Percentiles rank a stretch among this genome's conserved stretches.
Evolutionary conservation across 148 eudicot species (phyloP).

Genomic region (Fallopia convolvulus): DNA sequence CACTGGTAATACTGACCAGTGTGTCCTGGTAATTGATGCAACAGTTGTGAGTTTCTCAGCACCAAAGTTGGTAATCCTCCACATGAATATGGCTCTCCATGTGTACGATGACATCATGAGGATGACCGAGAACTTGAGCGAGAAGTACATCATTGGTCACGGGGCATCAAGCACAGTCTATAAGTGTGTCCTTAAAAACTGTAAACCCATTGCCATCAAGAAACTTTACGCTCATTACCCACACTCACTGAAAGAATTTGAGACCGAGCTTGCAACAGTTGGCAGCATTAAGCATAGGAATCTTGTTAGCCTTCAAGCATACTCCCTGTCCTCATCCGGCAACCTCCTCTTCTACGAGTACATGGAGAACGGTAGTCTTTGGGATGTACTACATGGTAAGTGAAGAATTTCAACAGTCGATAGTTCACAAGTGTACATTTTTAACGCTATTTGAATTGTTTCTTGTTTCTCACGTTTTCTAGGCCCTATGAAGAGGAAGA

Average conservation of each 20-base stretch:
- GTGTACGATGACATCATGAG: constrained; percentile 98
- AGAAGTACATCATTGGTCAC: constrained; percentile 84
- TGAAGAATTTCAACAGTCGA: not conserved
- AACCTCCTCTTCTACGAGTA: constrained; percentile 93
- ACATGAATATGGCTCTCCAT: constrained; percentile 99
- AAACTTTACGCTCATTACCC: constrained; percentile 77
- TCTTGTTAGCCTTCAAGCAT: constrained; percentile 87
- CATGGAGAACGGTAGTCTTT: constrained; percentile 99
- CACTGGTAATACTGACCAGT: not conserved
- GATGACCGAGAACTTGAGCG: constrained; percentile 96
- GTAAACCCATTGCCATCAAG: constrained; percentile 90
- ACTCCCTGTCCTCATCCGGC: constrained; percentile 86
- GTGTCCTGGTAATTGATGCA: not conserved
- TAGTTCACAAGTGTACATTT: not conserved
- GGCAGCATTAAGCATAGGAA: constrained; percentile 97
- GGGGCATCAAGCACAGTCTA: constrained; percentile 98
- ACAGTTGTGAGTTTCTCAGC: constrained; percentile 62
- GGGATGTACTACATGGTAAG: constrained; percentile 97
- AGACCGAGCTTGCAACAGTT: constrained; percentile 88
- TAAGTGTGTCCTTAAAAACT: constrained; percentile 93
- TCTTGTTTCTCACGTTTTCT: not conserved
- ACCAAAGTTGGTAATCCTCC: constrained; percentile 94
- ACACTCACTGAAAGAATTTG: constrained; percentile 78
- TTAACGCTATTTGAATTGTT: not conserved
- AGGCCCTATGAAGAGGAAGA: constrained; percentile 80